Evolutionary conservation across 495 filamentous ascomycete genomes (phyloP).

Genomic region (Talaromyces thailandensis): DNA sequence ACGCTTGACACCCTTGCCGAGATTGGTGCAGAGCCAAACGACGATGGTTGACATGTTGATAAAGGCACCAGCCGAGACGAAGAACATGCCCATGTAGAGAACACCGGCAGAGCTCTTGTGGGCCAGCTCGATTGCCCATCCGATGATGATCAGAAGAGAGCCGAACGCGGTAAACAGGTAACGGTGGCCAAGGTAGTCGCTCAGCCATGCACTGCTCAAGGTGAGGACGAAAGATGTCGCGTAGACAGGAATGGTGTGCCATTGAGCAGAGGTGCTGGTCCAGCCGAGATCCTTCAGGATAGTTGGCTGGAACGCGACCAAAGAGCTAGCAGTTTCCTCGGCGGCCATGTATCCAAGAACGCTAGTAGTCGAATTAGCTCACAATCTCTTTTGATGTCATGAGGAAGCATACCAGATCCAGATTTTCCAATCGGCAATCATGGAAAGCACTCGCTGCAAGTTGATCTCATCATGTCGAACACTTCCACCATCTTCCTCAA

Average conservation of each 20-base stretch:
- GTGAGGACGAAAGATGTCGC: constrained; percentile 26
- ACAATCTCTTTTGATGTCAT: neutral
- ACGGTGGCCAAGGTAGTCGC: constrained; percentile 25
- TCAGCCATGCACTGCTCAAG: constrained; percentile 22
- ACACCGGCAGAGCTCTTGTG: constrained; percentile 10
- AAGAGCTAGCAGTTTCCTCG: constrained; percentile 25
- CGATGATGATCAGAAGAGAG: constrained; percentile 24
- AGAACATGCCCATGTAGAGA: constrained; percentile 20
- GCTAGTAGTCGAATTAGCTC: constrained; percentile 3
- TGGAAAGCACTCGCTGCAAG: constrained; percentile 23
- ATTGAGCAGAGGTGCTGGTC: constrained; percentile 22
- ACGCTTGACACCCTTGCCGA: constrained; percentile 37
- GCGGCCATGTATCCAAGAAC: constrained; percentile 10
- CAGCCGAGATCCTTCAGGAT: constrained; percentile 36
- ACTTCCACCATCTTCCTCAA: constrained; percentile 29
- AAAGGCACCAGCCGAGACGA: constrained; percentile 13
- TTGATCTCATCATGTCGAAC: constrained; percentile 30
- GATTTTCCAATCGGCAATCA: constrained; percentile 40
- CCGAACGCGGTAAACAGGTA: constrained; percentile 30
- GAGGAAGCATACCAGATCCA: constrained; percentile 22
- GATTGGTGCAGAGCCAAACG: constrained; percentile 15
- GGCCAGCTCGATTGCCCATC: constrained; percentile 29
- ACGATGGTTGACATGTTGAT: constrained; percentile 17
- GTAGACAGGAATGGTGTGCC: constrained; percentile 37
- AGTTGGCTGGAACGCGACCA: constrained; percentile 32